Evolutionary conservation across 768 basidiomycete genomes (phyloP).

Genomic region (Mycena galericulata): DNA sequence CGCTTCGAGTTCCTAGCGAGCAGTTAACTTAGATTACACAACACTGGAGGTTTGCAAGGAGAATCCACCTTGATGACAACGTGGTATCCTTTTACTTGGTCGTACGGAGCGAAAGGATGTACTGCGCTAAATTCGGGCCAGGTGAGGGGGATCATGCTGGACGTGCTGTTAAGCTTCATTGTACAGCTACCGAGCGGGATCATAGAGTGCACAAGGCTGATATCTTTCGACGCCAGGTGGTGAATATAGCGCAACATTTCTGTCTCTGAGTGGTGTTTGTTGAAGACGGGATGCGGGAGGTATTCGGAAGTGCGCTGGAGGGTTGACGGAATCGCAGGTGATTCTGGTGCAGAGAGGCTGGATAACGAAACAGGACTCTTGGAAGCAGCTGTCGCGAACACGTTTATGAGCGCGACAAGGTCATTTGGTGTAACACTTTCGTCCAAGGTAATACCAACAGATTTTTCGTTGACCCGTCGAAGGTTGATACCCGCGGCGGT

Average conservation of each 20-base stretch:
- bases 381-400: conserved; percentile 79
- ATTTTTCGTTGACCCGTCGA: conserved; percentile 76
- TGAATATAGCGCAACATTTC: conserved; percentile 98
- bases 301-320: conserved; percentile 75
- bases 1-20: conserved; percentile 81
- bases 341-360: conserved; percentile 58
- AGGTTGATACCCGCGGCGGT: conserved; percentile 82
- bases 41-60: conserved; percentile 26
- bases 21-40: background rate
- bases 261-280: conserved; percentile 97
- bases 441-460: conserved; percentile 91
- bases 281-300: conserved; percentile 92
- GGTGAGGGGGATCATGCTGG: conserved; percentile 96
- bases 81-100: conserved; percentile 91
- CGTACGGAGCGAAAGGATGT: conserved; percentile 92
- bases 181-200: conserved; percentile 96
- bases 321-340: conserved; percentile 63
- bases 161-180: conserved; percentile 98
- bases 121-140: conserved; percentile 92
- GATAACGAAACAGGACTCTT: conserved; percentile 57
- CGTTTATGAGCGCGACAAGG: conserved; percentile 80
- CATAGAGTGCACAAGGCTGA: conserved; percentile 96
- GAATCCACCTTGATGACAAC: conserved; percentile 87
- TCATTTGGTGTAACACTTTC: conserved; percentile 87
- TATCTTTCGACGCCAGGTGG: conserved; percentile 93